Percentiles rank a stretch among this genome's conserved stretches.
Evolutionary conservation across 2,329 filamentous ascomycete genomes (phyloP).

Genomic region (Pseudovirgaria hyperparasitica): DNA sequence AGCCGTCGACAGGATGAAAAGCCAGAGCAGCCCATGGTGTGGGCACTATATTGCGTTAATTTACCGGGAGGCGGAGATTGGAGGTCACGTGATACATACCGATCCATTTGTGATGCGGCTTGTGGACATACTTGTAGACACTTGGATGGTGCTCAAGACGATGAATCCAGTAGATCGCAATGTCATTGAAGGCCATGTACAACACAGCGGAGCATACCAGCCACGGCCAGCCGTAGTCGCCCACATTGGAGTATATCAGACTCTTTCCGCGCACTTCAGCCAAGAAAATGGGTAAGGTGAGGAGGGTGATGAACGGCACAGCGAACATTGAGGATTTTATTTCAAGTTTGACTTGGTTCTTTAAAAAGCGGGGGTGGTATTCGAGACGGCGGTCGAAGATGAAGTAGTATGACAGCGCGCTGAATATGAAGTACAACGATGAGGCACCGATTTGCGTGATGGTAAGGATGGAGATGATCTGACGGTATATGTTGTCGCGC

Average conservation of each 20-base stretch:
- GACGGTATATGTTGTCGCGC: constrained; percentile 12
- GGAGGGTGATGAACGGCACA: constrained; percentile 32
- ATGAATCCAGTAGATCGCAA: constrained; percentile 37
- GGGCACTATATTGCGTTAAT: constrained; percentile 21
- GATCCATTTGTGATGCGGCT: constrained; percentile 39
- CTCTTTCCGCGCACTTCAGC: constrained; percentile 36
- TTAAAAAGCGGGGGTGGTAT: constrained; percentile 35
- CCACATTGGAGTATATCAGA: constrained; percentile 27
- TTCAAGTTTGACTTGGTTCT: constrained; percentile 35
- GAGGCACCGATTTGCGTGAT: constrained; percentile 9
- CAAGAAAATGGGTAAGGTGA: constrained; percentile 35
- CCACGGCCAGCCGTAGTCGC: constrained; percentile 23
- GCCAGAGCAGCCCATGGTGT: constrained; percentile 36
- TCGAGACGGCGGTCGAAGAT: constrained; percentile 33
- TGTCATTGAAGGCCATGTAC: constrained; percentile 35
- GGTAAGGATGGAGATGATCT: constrained; percentile 8
- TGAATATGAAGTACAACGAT: constrained; percentile 9
- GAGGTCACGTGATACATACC: constrained; percentile 19
- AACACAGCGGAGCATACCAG: constrained; percentile 24
- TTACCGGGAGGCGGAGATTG: neutral
- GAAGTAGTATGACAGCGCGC: constrained; percentile 10
- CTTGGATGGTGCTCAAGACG: constrained; percentile 33
- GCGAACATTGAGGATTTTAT: constrained; percentile 31
- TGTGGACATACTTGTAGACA: constrained; percentile 36
- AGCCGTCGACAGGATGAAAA: constrained; percentile 36